Evolutionary conservation across 208 protist species (phyloP), one percentile per base, ranked within the genome.

Genomic region (Angomonas ambiguus): DNA sequence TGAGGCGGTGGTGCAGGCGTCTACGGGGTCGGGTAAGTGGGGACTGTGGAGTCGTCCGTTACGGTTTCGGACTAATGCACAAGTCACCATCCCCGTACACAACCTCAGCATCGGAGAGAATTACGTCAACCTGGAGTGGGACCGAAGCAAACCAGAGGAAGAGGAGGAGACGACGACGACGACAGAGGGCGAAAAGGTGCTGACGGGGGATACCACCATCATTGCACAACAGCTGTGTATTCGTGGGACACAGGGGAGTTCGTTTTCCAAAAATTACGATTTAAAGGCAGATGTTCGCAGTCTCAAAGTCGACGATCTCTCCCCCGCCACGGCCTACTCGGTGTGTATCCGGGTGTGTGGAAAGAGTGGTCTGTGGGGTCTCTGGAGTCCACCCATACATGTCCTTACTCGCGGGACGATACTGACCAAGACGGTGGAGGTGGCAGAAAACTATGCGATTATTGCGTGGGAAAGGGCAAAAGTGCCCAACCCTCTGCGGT

Each of bases 61-160:
- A n/a, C 79, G 69, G 56, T 97, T 97, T 68, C 85, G 88, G 67
- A 93, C 92, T 20, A 94, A 92, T 62, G 53, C 88, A 27, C 90
- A 92, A 69, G 94, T 94, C 66, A 71, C 80, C 51, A 90, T 97
- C 60, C 90, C 92, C 11, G 80, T 92, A 18, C 80, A 90, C 51
- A 82, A 92, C 56, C 83, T 96, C 28, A 91, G 69, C 56, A 91
- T 96, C 67, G 92, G 92, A n/a, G 92, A 97, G 74, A 97, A 97
- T 74, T 97, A 97, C 76, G 87, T 95, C 24, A 77, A 80, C 56
- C 71, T 97, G 20, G 71, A 85, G 20, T 97, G 92, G 90, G 82
- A 72, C 53, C 85, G 90, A 32, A 87, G 91, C 48, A 65, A 74
- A 25, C 34, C 76, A 56, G 73, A 75, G 1, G 27, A 72, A 31